These are phyloP conservation scores for Lasiodiplodia theobromae DNA, from an alignment of 2,329 filamentous ascomycete genomes.

Conservation along the genomic window DNA sequence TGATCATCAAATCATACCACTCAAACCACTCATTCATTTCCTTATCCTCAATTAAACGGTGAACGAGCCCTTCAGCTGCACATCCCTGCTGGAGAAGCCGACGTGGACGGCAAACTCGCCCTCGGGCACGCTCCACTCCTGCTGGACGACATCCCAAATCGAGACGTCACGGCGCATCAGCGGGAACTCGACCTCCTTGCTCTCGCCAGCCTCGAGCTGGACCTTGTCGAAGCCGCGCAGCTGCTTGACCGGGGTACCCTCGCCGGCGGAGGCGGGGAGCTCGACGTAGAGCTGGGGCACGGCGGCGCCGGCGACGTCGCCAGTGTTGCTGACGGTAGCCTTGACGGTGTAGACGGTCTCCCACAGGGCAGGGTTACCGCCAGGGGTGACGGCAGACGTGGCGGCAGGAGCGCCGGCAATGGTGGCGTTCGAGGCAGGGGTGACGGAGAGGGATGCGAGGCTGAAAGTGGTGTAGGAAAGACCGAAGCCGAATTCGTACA, in stretches of 20 bases:
- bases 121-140: slow-evolving; percentile 52
- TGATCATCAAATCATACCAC: slow-evolving; percentile 10
- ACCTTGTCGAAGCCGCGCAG: slow-evolving; percentile 59
- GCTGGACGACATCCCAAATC: slow-evolving; percentile 55
- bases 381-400: slow-evolving; percentile 34
- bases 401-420: slow-evolving; percentile 54
- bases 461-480: slow-evolving; percentile 81
- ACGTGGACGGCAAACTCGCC: slow-evolving; percentile 35
- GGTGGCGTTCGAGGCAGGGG: slow-evolving; percentile 55
- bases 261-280: slow-evolving; percentile 45
- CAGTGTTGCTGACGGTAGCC: slow-evolving; percentile 60
- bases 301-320: slow-evolving; percentile 54
- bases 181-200: slow-evolving; percentile 51
- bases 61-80: background rate
- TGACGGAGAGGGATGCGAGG: slow-evolving; percentile 61
- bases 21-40: background rate
- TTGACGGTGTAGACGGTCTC: slow-evolving; percentile 47
- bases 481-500: slow-evolving; percentile 87
- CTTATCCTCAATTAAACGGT: background rate
- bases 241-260: slow-evolving; percentile 56
- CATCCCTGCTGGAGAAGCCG: slow-evolving; percentile 38
- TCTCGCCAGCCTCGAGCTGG: slow-evolving; percentile 51
- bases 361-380: slow-evolving; percentile 30
- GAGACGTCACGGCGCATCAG: slow-evolving; percentile 58
- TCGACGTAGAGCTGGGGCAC: slow-evolving; percentile 66